Percentiles rank a stretch among this genome's conserved stretches.
Conservation (phyloP, 345 rosid genomes). For the Brassica nigra region DNA sequence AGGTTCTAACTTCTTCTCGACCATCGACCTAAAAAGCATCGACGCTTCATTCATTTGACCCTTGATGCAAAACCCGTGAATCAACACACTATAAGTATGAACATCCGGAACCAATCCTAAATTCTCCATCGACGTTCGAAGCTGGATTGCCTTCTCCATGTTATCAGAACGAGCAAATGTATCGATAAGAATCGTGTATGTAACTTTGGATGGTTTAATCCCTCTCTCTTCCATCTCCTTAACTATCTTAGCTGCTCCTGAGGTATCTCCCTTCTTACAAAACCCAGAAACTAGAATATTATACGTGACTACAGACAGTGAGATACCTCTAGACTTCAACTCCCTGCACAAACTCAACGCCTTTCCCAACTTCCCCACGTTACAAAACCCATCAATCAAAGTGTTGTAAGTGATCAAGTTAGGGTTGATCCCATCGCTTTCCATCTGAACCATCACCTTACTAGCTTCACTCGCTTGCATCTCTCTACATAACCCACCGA, state of each 20-base stretch:
- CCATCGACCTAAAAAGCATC: constrained; percentile 56
- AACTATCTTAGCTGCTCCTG: constrained; percentile 49
- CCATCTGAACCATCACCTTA: constrained; percentile 55
- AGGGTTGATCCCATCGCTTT: constrained; percentile 50
- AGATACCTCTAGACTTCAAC: constrained; percentile 57
- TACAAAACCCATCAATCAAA: constrained; percentile 62
- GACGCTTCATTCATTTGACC: constrained; percentile 76
- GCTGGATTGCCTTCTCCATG: constrained; percentile 63
- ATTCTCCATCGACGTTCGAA: constrained; percentile 55
- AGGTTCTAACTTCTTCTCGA: constrained; percentile 51
- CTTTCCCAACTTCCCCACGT: constrained; percentile 44
- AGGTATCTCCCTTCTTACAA: constrained; percentile 51
- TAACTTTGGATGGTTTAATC: constrained; percentile 62
- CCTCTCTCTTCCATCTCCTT: constrained; percentile 87
- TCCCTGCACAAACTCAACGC: constrained; percentile 55
- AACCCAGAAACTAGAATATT: constrained; percentile 59
- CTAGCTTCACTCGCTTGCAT: constrained; percentile 54
- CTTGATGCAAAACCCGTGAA: constrained; percentile 68
- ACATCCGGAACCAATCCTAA: constrained; percentile 67
- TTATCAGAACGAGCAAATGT: constrained; percentile 48
- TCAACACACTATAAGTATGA: constrained; percentile 57
- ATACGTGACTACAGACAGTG: constrained; percentile 66
- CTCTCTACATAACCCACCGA: constrained; percentile 57
- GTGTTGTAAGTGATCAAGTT: constrained; percentile 66
- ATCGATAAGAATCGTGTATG: constrained; percentile 66